phyloP scores from a whole-genome alignment of 2,329 filamentous ascomycete genomes.

The Apiospora sp. region DNA sequence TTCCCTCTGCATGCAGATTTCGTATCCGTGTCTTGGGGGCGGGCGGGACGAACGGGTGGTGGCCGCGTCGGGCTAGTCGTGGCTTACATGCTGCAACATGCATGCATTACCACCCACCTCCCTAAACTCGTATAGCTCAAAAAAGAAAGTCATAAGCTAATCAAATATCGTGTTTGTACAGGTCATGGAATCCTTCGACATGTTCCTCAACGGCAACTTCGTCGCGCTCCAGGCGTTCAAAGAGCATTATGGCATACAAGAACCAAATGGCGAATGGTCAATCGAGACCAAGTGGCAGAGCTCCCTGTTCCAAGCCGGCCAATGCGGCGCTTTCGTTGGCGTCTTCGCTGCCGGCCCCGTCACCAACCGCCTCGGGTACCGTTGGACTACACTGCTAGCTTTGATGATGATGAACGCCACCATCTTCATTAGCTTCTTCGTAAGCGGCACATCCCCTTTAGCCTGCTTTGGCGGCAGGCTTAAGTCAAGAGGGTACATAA shows the following conservation, averaged over 20 bases:
- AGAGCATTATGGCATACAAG: constrained; percentile 45
- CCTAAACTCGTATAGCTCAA: background rate
- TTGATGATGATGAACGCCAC: constrained; percentile 42
- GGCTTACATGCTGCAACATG: constrained; percentile 11
- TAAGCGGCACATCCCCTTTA: constrained; percentile 33
- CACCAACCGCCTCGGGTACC: constrained; percentile 47
- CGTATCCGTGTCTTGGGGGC: background rate
- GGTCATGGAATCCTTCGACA: constrained; percentile 60
- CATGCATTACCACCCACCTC: constrained; percentile 7
- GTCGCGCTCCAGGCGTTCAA: constrained; percentile 51
- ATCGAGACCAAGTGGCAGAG: constrained; percentile 53
- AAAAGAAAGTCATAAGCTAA: background rate
- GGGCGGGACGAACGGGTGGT: background rate
- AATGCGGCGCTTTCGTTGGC: constrained; percentile 46
- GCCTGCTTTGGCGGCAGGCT: background rate
- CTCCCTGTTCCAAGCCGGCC: constrained; percentile 45
- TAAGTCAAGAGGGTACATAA: constrained; percentile 19
- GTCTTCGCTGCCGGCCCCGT: constrained; percentile 48
- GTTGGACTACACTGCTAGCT: constrained; percentile 45
- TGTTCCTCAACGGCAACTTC: constrained; percentile 57
- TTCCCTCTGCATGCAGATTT: background rate
- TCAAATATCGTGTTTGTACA: constrained; percentile 30
- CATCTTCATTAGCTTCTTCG: constrained; percentile 63
- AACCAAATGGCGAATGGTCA: constrained; percentile 29
- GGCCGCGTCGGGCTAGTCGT: background rate